These are phyloP conservation scores for Aspergillus hortae DNA, from an alignment of 2,329 filamentous ascomycete species.

Conservation along the genomic window DNA sequence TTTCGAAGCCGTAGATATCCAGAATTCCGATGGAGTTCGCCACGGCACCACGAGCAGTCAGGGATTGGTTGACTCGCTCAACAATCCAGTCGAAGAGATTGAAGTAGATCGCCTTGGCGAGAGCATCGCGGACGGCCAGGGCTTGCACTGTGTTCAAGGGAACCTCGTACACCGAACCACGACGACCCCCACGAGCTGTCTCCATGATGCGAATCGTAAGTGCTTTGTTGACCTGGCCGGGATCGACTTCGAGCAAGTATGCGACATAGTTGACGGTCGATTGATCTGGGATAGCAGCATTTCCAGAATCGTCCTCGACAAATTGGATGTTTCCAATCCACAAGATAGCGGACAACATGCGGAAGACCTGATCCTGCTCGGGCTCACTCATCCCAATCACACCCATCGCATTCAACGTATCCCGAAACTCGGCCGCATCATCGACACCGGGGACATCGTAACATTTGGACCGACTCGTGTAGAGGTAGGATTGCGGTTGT, in stretches of 20 bases:
- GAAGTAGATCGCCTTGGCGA: conserved; percentile 94
- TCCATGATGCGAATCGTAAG: conserved; percentile 86
- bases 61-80: conserved; percentile 79
- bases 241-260: conserved; percentile 84
- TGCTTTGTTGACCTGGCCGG: conserved; percentile 75
- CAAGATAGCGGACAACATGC: conserved; percentile 84
- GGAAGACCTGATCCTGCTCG: conserved; percentile 95
- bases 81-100: conserved; percentile 99
- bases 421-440: conserved; percentile 80
- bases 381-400: conserved; percentile 82
- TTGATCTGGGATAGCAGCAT: conserved; percentile 80
- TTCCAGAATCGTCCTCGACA: conserved; percentile 80
- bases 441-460: conserved; percentile 93
- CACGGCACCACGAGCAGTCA: conserved; percentile 72
- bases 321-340: conserved; percentile 97
- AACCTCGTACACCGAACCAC: conserved; percentile 66
- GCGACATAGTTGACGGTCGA: conserved; percentile 93
- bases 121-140: conserved; percentile 77
- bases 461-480: conserved; percentile 92
- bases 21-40: conserved; percentile 90
- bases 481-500: conserved; percentile 85
- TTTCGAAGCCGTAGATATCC: conserved; percentile 99
- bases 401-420: conserved; percentile 91
- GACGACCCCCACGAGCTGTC: conserved; percentile 61
- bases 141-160: conserved; percentile 88